Conservation (phyloP, 352 stramenopile species). For the Phytophthora aleatoria region DNA sequence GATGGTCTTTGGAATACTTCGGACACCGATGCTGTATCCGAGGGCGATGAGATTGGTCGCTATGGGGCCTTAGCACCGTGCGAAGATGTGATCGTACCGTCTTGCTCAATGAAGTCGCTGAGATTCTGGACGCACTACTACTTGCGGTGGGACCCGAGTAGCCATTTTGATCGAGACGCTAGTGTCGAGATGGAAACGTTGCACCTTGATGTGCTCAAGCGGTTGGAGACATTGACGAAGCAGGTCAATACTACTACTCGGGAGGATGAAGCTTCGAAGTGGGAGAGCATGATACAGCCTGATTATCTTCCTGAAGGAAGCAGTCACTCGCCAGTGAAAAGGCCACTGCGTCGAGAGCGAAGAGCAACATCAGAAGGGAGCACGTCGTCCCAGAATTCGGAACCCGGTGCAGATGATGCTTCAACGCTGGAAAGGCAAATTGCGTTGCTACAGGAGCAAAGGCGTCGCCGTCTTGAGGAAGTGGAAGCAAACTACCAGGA, state of each 20-base stretch:
- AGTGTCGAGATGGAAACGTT: conserved; percentile 63
- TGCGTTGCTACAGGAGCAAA: conserved; percentile 39
- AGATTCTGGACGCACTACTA: conserved; percentile 85
- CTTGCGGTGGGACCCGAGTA: conserved; percentile 73
- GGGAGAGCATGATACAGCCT: conserved; percentile 30
- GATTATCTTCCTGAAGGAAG: conserved; percentile 5
- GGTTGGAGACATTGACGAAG: conserved; percentile 37
- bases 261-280: conserved; percentile 39
- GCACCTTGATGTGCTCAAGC: conserved; percentile 53
- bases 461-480: conserved; percentile 31
- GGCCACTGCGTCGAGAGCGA: neutral
- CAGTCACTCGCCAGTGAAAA: conserved; percentile 6
- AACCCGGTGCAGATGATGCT: conserved; percentile 17
- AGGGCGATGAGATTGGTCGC: conserved; percentile 46
- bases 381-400: conserved; percentile 35
- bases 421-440: conserved; percentile 41
- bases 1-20: conserved; percentile 39
- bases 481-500: conserved; percentile 51
- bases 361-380: conserved; percentile 33
- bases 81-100: conserved; percentile 74
- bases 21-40: conserved; percentile 37
- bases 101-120: conserved; percentile 67
- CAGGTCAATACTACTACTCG: conserved; percentile 26
- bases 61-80: conserved; percentile 37
- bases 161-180: conserved; percentile 60